Base-by-base conservation (phyloP, 148 eudicot species). In the Nepenthes mirabilis region DNA sequence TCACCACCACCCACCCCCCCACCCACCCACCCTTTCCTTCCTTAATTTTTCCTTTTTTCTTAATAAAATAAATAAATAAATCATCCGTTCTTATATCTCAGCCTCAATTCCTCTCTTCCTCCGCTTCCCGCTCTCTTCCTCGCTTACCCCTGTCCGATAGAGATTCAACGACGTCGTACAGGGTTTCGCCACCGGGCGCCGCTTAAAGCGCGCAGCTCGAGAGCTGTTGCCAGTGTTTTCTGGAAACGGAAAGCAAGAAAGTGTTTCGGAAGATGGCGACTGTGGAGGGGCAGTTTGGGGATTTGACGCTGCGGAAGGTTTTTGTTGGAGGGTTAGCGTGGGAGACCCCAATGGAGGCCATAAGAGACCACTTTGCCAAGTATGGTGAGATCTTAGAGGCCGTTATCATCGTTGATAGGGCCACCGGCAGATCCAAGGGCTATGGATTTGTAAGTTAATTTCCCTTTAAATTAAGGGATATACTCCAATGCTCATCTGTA, bases 281-380 rank as follows among this genome's bases (percentile, higher is more conserved):
- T 6, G 11, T n/a, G 52, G 11, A 49, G 7, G 65, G 65, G 1
- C 85, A 80, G 11, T 69, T 81, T 34, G 91, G 85, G 0, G 97
- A 90, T 69, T 86, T 91, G 1, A 78, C 91, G 40, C 61, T 86
- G 49, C 86, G 91, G n/a, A 90, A 90, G 64, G 97, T 90, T 55
- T 90, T 90, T 37, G 97, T 90, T 5, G 97, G 97, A 50, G 97
- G 97, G 2, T 74, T 90, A 63, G 97, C 97, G 1, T 90, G 97
- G 97, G 97, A 90, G 67, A 86, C 95, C 13, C 90, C 82, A 2
- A 83, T 73, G 62, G 95, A 90, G 52, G 82, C 82, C 43, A 60
- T 90, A 76, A 70, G 70, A 58, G 84, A 82, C 1, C 97, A 90
- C 34, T 90, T 90, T 55, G 74, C 78, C 1, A 80, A 78, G 62